Base-by-base conservation (phyloP, 176 grass and related monocot species). In the Luzula sylvatica region DNA sequence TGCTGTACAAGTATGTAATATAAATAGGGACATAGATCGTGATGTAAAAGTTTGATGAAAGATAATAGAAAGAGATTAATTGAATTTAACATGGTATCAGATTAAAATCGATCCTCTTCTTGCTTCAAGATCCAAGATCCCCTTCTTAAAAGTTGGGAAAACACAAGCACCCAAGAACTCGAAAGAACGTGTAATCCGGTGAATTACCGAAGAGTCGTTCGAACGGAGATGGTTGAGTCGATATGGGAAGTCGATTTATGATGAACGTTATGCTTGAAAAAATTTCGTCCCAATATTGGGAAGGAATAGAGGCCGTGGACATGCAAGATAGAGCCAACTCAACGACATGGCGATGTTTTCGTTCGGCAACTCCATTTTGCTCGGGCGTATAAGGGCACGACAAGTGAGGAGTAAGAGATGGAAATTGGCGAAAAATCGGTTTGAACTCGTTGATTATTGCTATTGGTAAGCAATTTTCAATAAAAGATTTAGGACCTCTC, bases 351-450 rank as follows among this genome's bases (percentile, higher is more conserved):
- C n/a, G 4, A 38, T 58, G 6, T 5, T 39, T 20, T 40, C 45
- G 16, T 8, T 49, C 14, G 1, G n/a, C 45, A 3, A 49, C 8
- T 20, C 15, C 15, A 49, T 49, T 49, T 0, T 17, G 53, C 29
- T 56, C 25, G 8, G 23, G 23, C 8, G 58, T 24, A 20, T 20
- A 63, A 2, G 58, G 58, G 19, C 58, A 64, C 4, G 41, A 64
- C 7, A 48, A 13, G 23, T 9, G 58, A 48, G 26, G 18, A 46
- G 7, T 44, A 5, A 65, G 44, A 3, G 17, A 35, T 15, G 23
- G 20, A 20, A 3, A 21, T n/a, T n/a, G n/a, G n/a, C n/a, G n/a
- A n/a, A n/a, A n/a, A n/a, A n/a, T n/a, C n/a, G n/a, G n/a, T n/a
- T 60, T 2, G 2, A n/a, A n/a, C n/a, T n/a, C n/a, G n/a, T n/a